Percentiles rank a stretch among this genome's conserved stretches.
phyloP scores from a whole-genome alignment of 164 flowering plant species.

The Stephania yunnanensis region DNA sequence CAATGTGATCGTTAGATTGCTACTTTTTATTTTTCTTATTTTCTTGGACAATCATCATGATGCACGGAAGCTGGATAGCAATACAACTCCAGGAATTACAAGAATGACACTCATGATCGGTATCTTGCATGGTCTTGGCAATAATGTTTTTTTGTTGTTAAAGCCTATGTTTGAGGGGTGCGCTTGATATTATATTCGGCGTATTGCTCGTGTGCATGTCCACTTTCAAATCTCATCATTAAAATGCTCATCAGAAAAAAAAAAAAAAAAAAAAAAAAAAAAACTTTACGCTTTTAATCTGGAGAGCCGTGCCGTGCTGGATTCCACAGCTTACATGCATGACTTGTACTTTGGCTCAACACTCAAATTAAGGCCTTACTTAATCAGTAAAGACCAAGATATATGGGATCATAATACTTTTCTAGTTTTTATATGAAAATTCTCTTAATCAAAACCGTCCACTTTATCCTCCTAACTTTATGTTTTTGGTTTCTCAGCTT shows the following conservation, averaged over 20 bases:
- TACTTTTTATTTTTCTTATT: too few relatives aligned
- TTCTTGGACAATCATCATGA: background rate
- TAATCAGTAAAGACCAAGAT: background rate
- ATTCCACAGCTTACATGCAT: background rate
- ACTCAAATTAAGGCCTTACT: background rate
- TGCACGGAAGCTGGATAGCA: background rate
- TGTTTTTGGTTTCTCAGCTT: too few relatives aligned
- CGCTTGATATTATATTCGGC: background rate
- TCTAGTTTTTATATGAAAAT: too few relatives aligned
- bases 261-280: too few relatives aligned
- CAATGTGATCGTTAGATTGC: too few relatives aligned
- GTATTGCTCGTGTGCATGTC: slow-evolving; percentile 3
- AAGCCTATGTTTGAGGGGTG: slow-evolving; percentile 2
- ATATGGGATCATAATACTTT: background rate
- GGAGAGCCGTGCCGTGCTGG: background rate
- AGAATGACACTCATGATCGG: background rate
- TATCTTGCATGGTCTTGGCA: background rate
- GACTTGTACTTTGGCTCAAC: background rate
- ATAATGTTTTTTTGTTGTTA: background rate
- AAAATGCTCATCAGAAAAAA: background rate
- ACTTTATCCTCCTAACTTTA: too few relatives aligned
- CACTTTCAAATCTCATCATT: background rate
- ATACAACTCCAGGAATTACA: background rate
- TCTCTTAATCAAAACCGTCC: too few relatives aligned
- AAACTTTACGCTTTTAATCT: background rate